Conservation (phyloP, 768 basidiomycete species). For the Neoboletus brunneissimus region DNA sequence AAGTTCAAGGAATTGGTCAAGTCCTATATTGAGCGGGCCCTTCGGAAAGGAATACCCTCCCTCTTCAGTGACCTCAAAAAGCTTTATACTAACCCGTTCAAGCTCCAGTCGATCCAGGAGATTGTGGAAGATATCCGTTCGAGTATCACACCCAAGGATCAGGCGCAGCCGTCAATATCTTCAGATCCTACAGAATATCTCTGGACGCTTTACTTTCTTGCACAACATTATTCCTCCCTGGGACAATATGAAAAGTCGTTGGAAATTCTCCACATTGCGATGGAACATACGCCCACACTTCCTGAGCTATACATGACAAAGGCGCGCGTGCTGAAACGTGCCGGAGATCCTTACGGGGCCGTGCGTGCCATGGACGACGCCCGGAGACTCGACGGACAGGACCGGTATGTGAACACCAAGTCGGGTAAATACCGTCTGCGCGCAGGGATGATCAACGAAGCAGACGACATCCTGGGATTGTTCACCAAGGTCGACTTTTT, state of each 20-base stretch:
- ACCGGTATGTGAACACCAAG: constrained; percentile 93
- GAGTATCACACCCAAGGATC: constrained; percentile 36
- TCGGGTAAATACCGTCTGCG: constrained; percentile 86
- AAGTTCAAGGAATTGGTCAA: constrained; percentile 63
- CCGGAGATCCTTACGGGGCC: constrained; percentile 76
- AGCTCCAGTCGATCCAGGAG: constrained; percentile 67
- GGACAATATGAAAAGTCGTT: constrained; percentile 49
- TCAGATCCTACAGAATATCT: constrained; percentile 75
- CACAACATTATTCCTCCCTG: constrained; percentile 80
- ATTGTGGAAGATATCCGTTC: constrained; percentile 54
- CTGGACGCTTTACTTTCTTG: constrained; percentile 95
- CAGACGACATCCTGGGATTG: constrained; percentile 67
- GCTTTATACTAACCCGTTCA: constrained; percentile 65
- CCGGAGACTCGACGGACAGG: constrained; percentile 84
- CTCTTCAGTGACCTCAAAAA: constrained; percentile 90
- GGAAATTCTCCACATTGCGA: constrained; percentile 58
- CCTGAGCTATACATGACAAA: constrained; percentile 85
- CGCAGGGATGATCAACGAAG: constrained; percentile 77
- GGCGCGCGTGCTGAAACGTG: constrained; percentile 82
- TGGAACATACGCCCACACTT: constrained; percentile 87
- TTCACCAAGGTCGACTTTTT: constrained; percentile 79
- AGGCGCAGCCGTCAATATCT: constrained; percentile 21
- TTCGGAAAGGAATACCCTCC: constrained; percentile 88
- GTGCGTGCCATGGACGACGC: constrained; percentile 79
- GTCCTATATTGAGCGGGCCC: constrained; percentile 64